Percentiles rank a stretch among this genome's conserved stretches.
These are phyloP conservation scores for Penicillium corylophilum DNA, from an alignment of 2,329 filamentous ascomycete species.

Conservation along the genomic window DNA sequence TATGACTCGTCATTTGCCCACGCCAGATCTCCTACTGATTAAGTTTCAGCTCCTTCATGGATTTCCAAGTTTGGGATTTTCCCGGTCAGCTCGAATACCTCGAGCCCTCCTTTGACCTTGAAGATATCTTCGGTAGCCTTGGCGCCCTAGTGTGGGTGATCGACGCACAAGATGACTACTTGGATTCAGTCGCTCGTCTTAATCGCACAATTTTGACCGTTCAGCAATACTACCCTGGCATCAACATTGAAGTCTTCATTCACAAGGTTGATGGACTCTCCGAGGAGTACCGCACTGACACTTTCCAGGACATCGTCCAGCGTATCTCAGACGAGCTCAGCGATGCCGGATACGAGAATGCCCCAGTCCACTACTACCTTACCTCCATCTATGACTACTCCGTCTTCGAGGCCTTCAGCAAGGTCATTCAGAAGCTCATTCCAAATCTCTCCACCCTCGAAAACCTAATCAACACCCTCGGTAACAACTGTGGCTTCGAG, in stretches of 20 bases:
- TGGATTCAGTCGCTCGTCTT: slow-evolving; percentile 82
- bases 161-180: slow-evolving; percentile 96
- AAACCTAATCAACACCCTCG: slow-evolving; percentile 88
- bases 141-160: slow-evolving; percentile 98
- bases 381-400: slow-evolving; percentile 98
- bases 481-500: slow-evolving; percentile 90
- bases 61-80: slow-evolving; percentile 98
- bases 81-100: slow-evolving; percentile 93
- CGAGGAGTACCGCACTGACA: slow-evolving; percentile 94
- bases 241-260: slow-evolving; percentile 98
- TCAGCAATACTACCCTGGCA: slow-evolving; percentile 82
- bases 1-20: slow-evolving; percentile 50
- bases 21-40: neutral
- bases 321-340: slow-evolving; percentile 94
- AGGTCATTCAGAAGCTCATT: slow-evolving; percentile 96
- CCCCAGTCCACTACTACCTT: slow-evolving; percentile 89
- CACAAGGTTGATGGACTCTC: slow-evolving; percentile 98
- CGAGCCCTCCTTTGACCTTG: slow-evolving; percentile 83
- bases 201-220: slow-evolving; percentile 88
- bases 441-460: slow-evolving; percentile 91
- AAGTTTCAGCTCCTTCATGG: slow-evolving; percentile 82
- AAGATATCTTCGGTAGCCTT: slow-evolving; percentile 90
- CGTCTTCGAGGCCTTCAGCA: slow-evolving; percentile 97
- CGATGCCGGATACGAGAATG: slow-evolving; percentile 89
- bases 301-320: slow-evolving; percentile 94